Evolutionary conservation across 768 basidiomycete species (phyloP), one percentile per base, ranked within the genome.

Genomic region (Collybia mongolica): DNA sequence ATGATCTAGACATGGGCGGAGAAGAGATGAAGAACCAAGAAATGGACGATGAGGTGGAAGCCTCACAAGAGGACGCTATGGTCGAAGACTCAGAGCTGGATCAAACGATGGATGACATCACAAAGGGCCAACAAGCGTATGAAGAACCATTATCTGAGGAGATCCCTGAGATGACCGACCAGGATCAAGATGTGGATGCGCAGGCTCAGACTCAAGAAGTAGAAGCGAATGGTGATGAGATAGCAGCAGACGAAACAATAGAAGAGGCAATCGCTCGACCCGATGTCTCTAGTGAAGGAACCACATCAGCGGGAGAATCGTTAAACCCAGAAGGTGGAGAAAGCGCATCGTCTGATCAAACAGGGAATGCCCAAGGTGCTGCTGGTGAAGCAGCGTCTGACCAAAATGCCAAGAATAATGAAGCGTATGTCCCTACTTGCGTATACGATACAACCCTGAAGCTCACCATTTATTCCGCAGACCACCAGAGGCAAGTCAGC

Each of bases 281-380:
- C 9, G 78, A 82, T 54, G 57, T 77, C 24, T 64, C 70, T 23
- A 79, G 76, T 22, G 73, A 75, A 40, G 75, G 70, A 14, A 65
- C 60, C 6, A 60, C 63, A 7, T 68, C 72, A 23, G 50, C 68
- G 0, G 60, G 63, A 38, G 71, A 74, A 44, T 46, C 56, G 22
- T 49, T 58, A 35, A 59, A 60, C 26, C 54, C 60, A 18, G 65
- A 70, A 23, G 54, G 55, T 26, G 65, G 61, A 19, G 69, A 72
- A 54, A 64, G 56, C 36, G 45, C 63, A 32, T 62, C 63, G 4
- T 64, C 59, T 12, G 70, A 65, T 36, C 66, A 73, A 56, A 52
- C 57, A 2, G 69, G 72, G 32, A 61, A 51, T 32, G 53, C 67
- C 36, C 56, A 48, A 49, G 72, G 65, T 29, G 56, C 54, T 26